phyloP scores from a whole-genome alignment of 2,329 filamentous ascomycete species.

The Fusarium coffeatum region DNA sequence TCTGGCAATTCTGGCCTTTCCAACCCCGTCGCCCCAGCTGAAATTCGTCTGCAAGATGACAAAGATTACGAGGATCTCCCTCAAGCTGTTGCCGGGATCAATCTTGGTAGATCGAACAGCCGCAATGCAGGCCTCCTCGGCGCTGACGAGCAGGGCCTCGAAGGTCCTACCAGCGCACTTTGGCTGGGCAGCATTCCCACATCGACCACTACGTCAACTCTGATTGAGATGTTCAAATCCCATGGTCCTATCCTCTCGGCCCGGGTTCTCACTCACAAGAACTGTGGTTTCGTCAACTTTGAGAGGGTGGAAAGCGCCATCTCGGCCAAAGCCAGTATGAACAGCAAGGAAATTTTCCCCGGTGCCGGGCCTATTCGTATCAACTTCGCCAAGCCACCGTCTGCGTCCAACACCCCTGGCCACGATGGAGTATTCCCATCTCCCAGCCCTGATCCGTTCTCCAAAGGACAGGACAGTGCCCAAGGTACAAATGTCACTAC shows the following conservation, averaged over 20 bases:
- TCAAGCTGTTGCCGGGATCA: conserved; percentile 84
- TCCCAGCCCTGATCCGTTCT: conserved; percentile 88
- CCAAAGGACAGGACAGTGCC: conserved; percentile 63
- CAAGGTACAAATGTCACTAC: conserved; percentile 48
- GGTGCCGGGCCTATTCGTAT: conserved; percentile 94
- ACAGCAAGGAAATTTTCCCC: conserved; percentile 98
- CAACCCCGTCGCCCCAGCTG: conserved; percentile 78
- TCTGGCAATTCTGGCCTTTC: conserved; percentile 77
- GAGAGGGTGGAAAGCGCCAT: conserved; percentile 91
- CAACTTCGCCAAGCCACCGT: conserved; percentile 96
- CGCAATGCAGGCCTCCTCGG: conserved; percentile 75
- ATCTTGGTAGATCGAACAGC: conserved; percentile 74
- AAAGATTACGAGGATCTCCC: conserved; percentile 83
- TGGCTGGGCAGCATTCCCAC: conserved; percentile 99
- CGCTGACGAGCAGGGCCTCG: conserved; percentile 81
- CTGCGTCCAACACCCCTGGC: conserved; percentile 87
- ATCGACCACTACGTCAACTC: conserved; percentile 93
- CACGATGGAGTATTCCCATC: conserved; percentile 89
- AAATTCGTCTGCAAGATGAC: conserved; percentile 79
- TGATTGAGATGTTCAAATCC: conserved; percentile 94
- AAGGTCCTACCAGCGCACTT: conserved; percentile 90
- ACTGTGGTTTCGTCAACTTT: conserved; percentile 98
- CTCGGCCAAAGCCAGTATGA: conserved; percentile 86
- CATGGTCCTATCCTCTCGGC: conserved; percentile 92
- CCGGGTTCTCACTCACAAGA: conserved; percentile 96